A percentile compares a stretch with the other conserved stretches of the same genome.
Evolutionary conservation across 495 filamentous ascomycete genomes (phyloP).

Genomic region (Xylaria sp.): DNA sequence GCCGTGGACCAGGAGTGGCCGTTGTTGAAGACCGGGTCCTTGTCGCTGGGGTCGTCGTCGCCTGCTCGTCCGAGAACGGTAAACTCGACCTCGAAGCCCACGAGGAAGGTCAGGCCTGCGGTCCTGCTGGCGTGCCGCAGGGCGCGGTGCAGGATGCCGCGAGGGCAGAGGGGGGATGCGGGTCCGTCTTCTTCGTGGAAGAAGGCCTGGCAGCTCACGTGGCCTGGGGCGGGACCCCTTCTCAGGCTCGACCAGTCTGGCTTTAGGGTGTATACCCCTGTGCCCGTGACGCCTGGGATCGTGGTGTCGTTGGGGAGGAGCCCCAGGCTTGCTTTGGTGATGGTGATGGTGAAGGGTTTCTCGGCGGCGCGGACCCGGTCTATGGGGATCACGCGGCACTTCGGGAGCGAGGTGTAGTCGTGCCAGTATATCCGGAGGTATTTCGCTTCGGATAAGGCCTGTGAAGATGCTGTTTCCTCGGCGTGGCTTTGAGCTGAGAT

Average conservation of each 20-base stretch:
- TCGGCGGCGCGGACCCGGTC: constrained; percentile 64
- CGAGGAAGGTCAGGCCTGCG: constrained; percentile 58
- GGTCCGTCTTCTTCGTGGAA: constrained; percentile 61
- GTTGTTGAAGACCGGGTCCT: constrained; percentile 44
- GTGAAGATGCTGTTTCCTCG: neutral
- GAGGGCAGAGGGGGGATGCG: constrained; percentile 60
- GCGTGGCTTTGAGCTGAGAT: neutral
- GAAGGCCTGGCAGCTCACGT: constrained; percentile 67
- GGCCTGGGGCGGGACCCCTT: constrained; percentile 57
- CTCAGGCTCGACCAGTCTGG: constrained; percentile 68
- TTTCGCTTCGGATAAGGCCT: constrained; percentile 41
- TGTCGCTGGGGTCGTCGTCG: constrained; percentile 34
- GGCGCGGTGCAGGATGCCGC: constrained; percentile 61
- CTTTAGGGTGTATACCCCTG: constrained; percentile 66
- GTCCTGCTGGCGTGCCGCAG: constrained; percentile 54
- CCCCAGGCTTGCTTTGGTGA: constrained; percentile 61
- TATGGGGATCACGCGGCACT: constrained; percentile 75
- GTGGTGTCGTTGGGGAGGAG: constrained; percentile 65
- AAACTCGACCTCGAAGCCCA: constrained; percentile 88
- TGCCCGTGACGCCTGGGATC: constrained; percentile 50
- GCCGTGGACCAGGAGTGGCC: constrained; percentile 71
- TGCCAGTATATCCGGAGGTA: constrained; percentile 79
- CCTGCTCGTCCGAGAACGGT: constrained; percentile 63
- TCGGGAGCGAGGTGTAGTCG: constrained; percentile 74
- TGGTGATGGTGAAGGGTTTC: constrained; percentile 57